phyloP scores from a whole-genome alignment of 805 yeast species.

The Ogataea angusta region DNA sequence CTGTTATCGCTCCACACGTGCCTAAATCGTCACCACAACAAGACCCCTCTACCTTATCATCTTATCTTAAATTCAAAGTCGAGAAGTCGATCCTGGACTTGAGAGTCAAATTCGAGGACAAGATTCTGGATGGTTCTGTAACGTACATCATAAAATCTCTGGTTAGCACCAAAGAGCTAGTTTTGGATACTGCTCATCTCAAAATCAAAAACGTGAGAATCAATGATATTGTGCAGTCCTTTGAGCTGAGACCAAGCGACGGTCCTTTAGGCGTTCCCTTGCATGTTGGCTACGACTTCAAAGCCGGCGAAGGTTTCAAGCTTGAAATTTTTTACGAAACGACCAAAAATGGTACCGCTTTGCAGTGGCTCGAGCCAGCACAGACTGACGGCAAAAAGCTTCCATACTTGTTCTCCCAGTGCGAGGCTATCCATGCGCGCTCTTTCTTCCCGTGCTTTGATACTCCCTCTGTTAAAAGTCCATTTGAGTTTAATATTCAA shows the following conservation, averaged over 20 bases:
- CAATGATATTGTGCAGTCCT: conserved; percentile 36
- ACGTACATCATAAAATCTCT: conserved; percentile 40
- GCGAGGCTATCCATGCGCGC: conserved; percentile 90
- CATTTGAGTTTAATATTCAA: conserved; percentile 52
- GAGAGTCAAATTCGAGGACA: conserved; percentile 51
- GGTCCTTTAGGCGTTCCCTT: conserved; percentile 64
- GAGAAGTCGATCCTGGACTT: conserved; percentile 50
- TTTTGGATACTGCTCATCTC: conserved; percentile 69
- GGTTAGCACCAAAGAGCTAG: conserved; percentile 35
- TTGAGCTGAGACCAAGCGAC: conserved; percentile 36
- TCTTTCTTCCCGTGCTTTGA: conserved; percentile 87
- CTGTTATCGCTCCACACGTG: conserved; percentile 29
- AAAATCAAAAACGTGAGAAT: conserved; percentile 43
- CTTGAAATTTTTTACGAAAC: conserved; percentile 59
- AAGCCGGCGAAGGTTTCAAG: conserved; percentile 16
- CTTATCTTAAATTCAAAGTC: conserved; percentile 54
- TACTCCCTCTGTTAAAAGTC: conserved; percentile 79
- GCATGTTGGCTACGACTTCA: conserved; percentile 28
- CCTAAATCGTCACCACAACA: conserved; percentile 47
- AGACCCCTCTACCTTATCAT: conserved; percentile 80
- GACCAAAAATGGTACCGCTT: conserved; percentile 73
- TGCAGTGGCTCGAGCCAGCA: conserved; percentile 76
- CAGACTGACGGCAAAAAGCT: conserved; percentile 69
- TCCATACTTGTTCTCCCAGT: conserved; percentile 80
- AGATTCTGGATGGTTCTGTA: conserved; percentile 55